A percentile compares a stretch with the other conserved stretches of the same genome.
phyloP scores from a whole-genome alignment of 2,329 filamentous ascomycete genomes.

The Knoxdaviesia capensis region DNA sequence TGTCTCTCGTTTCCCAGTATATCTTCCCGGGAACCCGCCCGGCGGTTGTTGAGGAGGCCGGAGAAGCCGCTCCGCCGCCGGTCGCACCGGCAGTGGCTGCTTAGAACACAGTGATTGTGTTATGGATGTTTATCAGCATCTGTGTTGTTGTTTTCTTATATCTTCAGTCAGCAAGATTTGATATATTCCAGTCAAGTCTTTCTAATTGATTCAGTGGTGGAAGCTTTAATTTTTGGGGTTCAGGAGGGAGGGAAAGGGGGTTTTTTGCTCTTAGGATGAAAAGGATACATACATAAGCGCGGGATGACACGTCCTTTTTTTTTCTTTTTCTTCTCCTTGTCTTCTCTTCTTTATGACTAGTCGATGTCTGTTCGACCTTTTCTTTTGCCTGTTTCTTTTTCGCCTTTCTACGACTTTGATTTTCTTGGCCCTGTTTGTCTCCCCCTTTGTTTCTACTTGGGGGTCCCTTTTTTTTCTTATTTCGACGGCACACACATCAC shows the following conservation, averaged over 20 bases:
- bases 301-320: not conserved
- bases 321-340: not conserved
- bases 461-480: not conserved
- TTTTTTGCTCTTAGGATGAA: not conserved
- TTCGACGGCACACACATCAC: not conserved
- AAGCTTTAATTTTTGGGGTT: no score
- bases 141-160: no score
- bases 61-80: not conserved
- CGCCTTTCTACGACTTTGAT: not conserved
- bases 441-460: not conserved
- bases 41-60: constrained; percentile 5
- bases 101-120: no score
- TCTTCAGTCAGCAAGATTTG: no score
- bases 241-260: not conserved
- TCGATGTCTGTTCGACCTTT: constrained; percentile 1
- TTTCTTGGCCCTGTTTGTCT: not conserved
- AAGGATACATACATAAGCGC: not conserved
- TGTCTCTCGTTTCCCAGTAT: constrained; percentile 4
- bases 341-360: not conserved
- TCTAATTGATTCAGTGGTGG: no score
- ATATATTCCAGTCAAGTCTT: no score
- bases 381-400: constrained; percentile 1
- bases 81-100: no score
- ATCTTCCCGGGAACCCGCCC: constrained; percentile 4
- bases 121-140: no score